Evolutionary conservation across 1,284 basidiomycete species (phyloP), one percentile per base, ranked within the genome.

Genomic region (Rhizoctonia solani): DNA sequence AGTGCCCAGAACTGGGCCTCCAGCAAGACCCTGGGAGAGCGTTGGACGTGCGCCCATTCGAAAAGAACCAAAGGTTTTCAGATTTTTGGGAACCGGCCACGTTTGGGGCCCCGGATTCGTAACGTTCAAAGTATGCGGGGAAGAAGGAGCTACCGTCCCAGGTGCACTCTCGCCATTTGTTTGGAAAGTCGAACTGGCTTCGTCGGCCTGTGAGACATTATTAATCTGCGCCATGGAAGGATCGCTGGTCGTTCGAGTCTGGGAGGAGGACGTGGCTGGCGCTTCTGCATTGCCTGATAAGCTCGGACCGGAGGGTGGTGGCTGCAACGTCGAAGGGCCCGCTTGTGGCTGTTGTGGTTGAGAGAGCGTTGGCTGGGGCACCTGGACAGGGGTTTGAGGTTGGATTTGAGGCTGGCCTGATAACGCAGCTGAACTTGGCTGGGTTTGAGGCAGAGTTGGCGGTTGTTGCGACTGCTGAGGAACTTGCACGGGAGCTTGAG

Each of bases 31-130:
- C 46, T 67, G 68, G 6, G 44, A 71, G 8, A 72, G 56, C 14
- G 71, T 71, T 37, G 71, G 71, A 32, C 71, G 56, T 4, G 71
- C 66, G 27, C 69, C 71, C 4, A 47, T 19, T 14, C 63, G 52
- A 29, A 54, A 66, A 13, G 63, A 66, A 8, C 63, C 63, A 21
- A 47, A 54, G 19, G 63, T 66, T 25, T 66, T 66, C 2, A 66
- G 53, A 30, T 54, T 66, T n/a, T 53, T 54, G 16, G 63, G 49
- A 27, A 65, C 66, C 5, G 71, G 71, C 70, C 70, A 72, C 2
- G 66, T 19, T 50, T 71, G 69, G 4, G 70, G 47, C 6, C 69
- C 67, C 0, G 70, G 70, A 25, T 66, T 67, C n/a, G 69, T 52
- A 5, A 61, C 50, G 32, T 50, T 66, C 19, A 71, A 50, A 2